Conservation (phyloP, 768 basidiomycete genomes). For the Suillus clintonianus region DNA sequence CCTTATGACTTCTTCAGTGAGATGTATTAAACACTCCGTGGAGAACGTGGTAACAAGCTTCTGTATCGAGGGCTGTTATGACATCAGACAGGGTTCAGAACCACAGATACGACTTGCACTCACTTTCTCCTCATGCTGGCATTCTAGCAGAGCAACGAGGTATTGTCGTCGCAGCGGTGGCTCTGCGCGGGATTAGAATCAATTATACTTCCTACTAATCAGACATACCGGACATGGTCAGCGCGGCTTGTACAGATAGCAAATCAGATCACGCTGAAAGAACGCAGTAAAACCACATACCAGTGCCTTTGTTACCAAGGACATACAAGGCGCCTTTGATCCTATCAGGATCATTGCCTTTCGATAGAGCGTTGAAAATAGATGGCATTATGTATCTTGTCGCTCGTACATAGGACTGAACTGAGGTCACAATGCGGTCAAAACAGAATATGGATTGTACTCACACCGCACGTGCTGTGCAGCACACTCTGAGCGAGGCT, state of each 20-base stretch:
- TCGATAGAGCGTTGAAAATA: conserved; percentile 61
- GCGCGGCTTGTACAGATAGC: conserved; percentile 47
- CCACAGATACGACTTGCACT: background rate
- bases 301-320: conserved; percentile 69
- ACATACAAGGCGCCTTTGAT: conserved; percentile 95
- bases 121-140: conserved; percentile 88
- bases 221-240: conserved; percentile 64
- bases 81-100: background rate
- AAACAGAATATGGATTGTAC: conserved; percentile 22
- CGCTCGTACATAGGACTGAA: conserved; percentile 70
- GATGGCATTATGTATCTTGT: conserved; percentile 64
- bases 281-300: conserved; percentile 37
- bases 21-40: conserved; percentile 57
- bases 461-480: conserved; percentile 63
- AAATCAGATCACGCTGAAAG: background rate
- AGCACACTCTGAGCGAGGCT: conserved; percentile 73
- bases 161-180: conserved; percentile 56
- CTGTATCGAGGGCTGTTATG: conserved; percentile 70
- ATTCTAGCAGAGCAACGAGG: conserved; percentile 64
- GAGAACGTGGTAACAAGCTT: conserved; percentile 61
- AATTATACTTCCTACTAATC: conserved; percentile 6
- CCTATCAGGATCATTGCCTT: conserved; percentile 84
- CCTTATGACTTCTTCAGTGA: conserved; percentile 65
- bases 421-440: conserved; percentile 10
- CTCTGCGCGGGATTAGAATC: conserved; percentile 42